A percentile compares a stretch with the other conserved stretches of the same genome.
Evolutionary conservation across 345 rosid genomes (phyloP).

Genomic region (Hirschfeldia incana): DNA sequence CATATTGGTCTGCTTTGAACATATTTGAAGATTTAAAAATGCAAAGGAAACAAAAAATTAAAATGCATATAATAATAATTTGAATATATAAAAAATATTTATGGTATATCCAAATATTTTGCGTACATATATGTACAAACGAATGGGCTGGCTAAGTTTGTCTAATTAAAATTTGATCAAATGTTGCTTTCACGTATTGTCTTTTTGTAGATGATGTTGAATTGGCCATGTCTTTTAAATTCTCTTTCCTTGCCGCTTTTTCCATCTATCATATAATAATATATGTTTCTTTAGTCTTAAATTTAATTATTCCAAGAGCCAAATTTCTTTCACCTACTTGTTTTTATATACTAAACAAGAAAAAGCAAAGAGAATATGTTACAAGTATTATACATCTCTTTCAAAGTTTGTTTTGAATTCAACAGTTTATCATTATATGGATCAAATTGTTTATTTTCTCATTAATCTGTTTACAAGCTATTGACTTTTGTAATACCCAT

Average conservation of each 20-base stretch:
- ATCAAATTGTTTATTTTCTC: slow-evolving; percentile 2
- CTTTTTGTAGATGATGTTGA: slow-evolving; percentile 24
- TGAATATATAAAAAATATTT: background rate
- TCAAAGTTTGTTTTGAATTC: slow-evolving; percentile 24
- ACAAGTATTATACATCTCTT: slow-evolving; percentile 27
- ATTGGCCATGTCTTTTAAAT: slow-evolving; percentile 28
- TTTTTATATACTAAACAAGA: slow-evolving; percentile 1
- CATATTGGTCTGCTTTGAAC: background rate
- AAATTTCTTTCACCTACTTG: slow-evolving; percentile 37
- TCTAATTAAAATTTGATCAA: slow-evolving; percentile 17
- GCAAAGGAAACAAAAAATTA: background rate
- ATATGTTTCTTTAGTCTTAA: slow-evolving; percentile 21
- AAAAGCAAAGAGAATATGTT: slow-evolving; percentile 19
- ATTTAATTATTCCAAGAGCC: slow-evolving; percentile 31
- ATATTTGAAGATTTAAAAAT: background rate
- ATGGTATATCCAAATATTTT: background rate
- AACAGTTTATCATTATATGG: background rate
- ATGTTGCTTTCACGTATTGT: slow-evolving; percentile 42
- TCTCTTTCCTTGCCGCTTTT: slow-evolving; percentile 8
- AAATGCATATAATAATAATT: background rate
- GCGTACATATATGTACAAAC: slow-evolving; percentile 22
- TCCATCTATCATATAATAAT: slow-evolving; percentile 20
- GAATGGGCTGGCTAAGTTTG: slow-evolving; percentile 30
- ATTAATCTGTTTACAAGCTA: slow-evolving; percentile 16
- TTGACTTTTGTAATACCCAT: slow-evolving; percentile 26